Evolutionary conservation across 352 stramenopile genomes (phyloP).

Genomic region (Phytophthora chlamydospora): DNA sequence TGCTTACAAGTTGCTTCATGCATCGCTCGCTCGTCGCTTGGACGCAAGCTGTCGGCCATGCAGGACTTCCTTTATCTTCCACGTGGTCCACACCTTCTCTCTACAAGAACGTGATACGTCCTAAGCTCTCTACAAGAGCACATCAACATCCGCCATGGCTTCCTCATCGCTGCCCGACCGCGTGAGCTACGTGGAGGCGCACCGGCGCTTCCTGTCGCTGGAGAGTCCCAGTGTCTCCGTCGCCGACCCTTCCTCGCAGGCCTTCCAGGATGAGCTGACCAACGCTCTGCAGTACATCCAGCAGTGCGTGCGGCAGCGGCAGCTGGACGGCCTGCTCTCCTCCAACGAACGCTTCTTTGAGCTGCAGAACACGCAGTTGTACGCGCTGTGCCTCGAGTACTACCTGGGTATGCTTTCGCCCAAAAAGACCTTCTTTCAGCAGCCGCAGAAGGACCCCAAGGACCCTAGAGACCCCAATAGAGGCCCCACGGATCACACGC

Average conservation of each 20-base stretch:
- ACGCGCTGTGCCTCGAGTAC: conserved; percentile 83
- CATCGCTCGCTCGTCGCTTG: too few species aligned
- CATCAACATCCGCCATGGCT: conserved; percentile 9
- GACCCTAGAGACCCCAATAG: background rate
- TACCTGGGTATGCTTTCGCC: conserved; percentile 79
- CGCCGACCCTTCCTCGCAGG: conserved; percentile 29
- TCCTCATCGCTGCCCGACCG: conserved; percentile 21
- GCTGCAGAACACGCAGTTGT: conserved; percentile 81
- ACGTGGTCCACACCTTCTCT: conserved; percentile 4
- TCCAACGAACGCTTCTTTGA: conserved; percentile 83
- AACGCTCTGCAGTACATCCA: conserved; percentile 29
- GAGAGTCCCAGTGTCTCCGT: conserved; percentile 21
- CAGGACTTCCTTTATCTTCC: too few species aligned
- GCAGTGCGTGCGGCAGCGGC: conserved; percentile 58
- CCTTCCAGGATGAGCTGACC: conserved; percentile 34
- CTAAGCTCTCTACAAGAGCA: conserved; percentile 3
- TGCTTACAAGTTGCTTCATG: too few species aligned
- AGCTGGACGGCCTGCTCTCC: conserved; percentile 69
- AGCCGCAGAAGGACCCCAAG: background rate
- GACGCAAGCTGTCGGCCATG: too few species aligned
- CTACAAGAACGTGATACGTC: background rate
- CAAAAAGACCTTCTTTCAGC: conserved; percentile 80
- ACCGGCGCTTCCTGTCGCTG: conserved; percentile 32
- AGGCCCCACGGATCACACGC: conserved; percentile 50
- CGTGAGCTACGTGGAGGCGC: conserved; percentile 39